A percentile compares a stretch with the other conserved stretches of the same genome.
Conservation (phyloP, 257 asterid genomes). For the Eucommia ulmoides region DNA sequence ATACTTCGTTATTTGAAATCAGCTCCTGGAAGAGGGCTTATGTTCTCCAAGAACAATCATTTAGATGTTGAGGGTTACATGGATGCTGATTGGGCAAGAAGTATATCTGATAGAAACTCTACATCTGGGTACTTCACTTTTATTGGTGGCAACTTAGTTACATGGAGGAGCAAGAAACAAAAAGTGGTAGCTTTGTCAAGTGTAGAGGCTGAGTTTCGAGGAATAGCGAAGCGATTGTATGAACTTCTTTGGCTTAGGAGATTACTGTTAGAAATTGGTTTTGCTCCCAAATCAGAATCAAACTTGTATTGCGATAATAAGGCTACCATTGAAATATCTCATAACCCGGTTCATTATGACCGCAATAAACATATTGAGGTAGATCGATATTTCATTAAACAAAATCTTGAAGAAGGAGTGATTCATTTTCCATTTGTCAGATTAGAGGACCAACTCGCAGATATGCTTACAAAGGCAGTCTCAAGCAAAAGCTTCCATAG, state of each 20-base stretch:
- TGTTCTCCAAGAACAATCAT: neutral
- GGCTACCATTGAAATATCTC: neutral
- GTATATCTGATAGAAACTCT: neutral
- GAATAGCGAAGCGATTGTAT: neutral
- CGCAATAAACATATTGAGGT: neutral
- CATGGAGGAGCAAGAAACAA: neutral
- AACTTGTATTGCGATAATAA: neutral
- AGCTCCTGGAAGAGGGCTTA: neutral
- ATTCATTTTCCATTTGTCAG: neutral
- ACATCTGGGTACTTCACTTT: neutral
- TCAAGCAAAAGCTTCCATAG: no score
- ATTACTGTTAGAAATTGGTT: neutral
- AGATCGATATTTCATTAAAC: neutral
- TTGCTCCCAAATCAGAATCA: neutral
- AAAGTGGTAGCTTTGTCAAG: neutral
- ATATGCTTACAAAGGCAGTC: no score
- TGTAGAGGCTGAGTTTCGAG: neutral
- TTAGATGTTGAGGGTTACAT: neutral
- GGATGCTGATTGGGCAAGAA: neutral
- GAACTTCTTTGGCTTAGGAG: neutral
- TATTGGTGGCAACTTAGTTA: neutral
- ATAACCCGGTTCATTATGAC: neutral
- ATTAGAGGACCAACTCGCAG: no score
- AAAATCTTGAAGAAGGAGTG: neutral
- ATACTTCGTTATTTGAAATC: neutral